Evolutionary conservation across 1,284 basidiomycete species (phyloP), one percentile per base, ranked within the genome.

Genomic region (Rhodotorula sp.): DNA sequence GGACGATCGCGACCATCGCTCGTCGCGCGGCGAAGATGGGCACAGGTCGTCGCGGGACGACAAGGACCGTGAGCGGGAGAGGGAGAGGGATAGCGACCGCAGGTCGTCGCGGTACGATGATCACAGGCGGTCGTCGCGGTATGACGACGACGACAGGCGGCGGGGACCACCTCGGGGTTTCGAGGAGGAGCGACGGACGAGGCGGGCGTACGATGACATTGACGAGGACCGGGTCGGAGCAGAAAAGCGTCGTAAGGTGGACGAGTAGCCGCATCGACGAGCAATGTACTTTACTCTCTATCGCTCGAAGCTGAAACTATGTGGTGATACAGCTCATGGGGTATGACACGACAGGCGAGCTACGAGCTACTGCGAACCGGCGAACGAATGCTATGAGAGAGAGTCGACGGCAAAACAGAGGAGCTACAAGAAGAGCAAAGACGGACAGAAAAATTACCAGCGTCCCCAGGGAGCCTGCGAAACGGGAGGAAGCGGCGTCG

Each of bases 81-180:
- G 51, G 44, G 61, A 63, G 24, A 9, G 56, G n/a, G 48, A 52
- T 10, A n/a, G 58, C 40, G 61, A 62, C 28, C 44, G 65, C 40
- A 55, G 65, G 20, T 64, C 63, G 47, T 62, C 54, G 13, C 54
- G 68, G 47, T 59, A 69, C 60, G 68, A 69, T 40, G 57, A 59
- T n/a, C 64, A 65, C 52, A 30, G 58, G 10, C 62, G 58, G 18
- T 50, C 55, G 15, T 57, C 59, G 60, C 28, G 64, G 48, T 20
- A 26, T 34, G 34, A 52, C 26, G 62, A 40, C 34, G 55, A 58
- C 15, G 62, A 64, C n/a, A 30, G 55, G 50, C 26, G 62, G 48
- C 13, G 56, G 56, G n/a, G 56, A 46, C 40, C 34, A 34, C 34
- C 16, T 16, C 30, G 63, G 30, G 16, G 46, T 20, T 20, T 34